Base-by-base conservation (phyloP, 768 basidiomycete genomes). In the Tylopilus rubrobrunneus region DNA sequence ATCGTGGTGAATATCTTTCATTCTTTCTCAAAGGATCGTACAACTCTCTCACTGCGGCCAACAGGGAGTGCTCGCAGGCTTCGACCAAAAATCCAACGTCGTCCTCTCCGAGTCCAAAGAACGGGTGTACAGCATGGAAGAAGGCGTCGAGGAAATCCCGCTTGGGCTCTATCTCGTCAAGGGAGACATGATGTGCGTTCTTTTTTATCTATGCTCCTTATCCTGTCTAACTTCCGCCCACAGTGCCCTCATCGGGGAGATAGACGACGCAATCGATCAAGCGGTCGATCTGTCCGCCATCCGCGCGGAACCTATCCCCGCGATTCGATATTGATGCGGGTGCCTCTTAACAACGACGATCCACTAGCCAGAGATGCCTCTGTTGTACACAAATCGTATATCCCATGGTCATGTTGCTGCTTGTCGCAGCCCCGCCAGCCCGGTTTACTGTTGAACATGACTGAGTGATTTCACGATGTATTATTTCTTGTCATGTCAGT, bases 101-200 rank as follows among this genome's bases (percentile, higher is more conserved):
- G 93, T 99, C 60, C 83, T 99, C 52, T 87, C 95, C 14, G 91
- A 95, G 67, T 89, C 87, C 53, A 92, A 88, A 66, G 97, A 99
- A 69, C 85, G 96, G 62, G 85, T 98, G 33, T 98, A 90, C 70
- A 90, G 87, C 65, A 72, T 82, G 49, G 97, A 99, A 15, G 90
- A 91, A 63, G 89, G 89, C 39, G 93, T 97, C 27, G 92, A 98
- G 72, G 94, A 98, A 77, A 85, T 94, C 10, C 89, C 92, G 0
- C 77, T 98, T 25, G 97, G 97, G 0, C 77, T 98, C 43, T 98
- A 99, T 72, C 85, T 99, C 65, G 93, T 99, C 67, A 94, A 98
- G 64, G 97, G 97, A 3, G 97, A 99, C 68, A 94, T 94, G 80
- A 94, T 96, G 97, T 98, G 64, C 71, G 92, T 83, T 41, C 37